Evolutionary conservation across 257 asterid species (phyloP), one percentile per base, ranked within the genome.

Genomic region (Solanum chilense): DNA sequence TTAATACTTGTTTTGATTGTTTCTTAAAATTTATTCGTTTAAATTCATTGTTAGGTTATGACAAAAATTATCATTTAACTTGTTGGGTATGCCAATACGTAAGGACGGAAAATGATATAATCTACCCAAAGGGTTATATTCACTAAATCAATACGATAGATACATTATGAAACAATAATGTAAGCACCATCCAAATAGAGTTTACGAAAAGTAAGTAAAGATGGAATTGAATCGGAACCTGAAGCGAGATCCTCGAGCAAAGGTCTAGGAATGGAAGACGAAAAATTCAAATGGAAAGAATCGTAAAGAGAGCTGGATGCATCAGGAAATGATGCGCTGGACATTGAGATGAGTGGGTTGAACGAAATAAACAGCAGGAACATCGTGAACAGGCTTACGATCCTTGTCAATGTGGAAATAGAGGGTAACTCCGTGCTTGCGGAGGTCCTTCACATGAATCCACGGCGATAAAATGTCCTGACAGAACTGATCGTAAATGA

Each of bases 381-480:
- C 99, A 86, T 95, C 99, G 93, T 90, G 93, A 81, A 97, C 98
- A 44, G 98, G 97, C 71, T 95, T 95, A 23, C 98, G 98, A 90
- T 94, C 98, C 94, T 97, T 97, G 89, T 97, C 98, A 45, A 97
- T 90, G 90, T 93, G 97, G 92, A 95, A 95, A 89, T 94, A 95
- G 52, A 95, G 94, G 31, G 98, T 94, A 90, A 97, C 95, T 73
- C 98, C 98, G 87, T 97, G 99, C 91, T 94, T 94, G 33, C 99
- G 99, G 83, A 97, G 89, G 91, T 97, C 98, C 93, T 97, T 97
- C 87, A 97, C 98, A 88, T 93, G 99, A 95, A 97, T 97, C 88
- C 95, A 87, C 18, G 98, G 99, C 15, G 98, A 97, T 21, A 97
- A 89, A 82, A 95, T 93, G 89, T 93, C 95, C 88, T 94, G 98